A percentile compares a stretch with the other conserved stretches of the same genome.
Conservation (phyloP, 2,329 filamentous ascomycete genomes). For the Colletotrichum siamense region DNA sequence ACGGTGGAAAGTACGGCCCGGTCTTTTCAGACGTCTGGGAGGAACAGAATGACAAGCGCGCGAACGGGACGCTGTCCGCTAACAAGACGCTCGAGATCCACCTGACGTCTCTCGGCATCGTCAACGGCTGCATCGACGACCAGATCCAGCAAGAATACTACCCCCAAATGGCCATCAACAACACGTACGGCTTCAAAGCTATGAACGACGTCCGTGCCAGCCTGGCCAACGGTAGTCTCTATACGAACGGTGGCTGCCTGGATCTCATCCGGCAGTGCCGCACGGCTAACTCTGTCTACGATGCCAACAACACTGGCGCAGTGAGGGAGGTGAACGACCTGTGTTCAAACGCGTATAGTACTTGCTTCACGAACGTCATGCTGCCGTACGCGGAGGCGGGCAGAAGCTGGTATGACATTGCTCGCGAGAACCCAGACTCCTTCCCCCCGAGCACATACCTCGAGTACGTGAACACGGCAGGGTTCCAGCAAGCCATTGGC, state of each 20-base stretch:
- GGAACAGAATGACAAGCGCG: slow-evolving; percentile 64
- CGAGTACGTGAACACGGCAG: slow-evolving; percentile 68
- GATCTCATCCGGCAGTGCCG: slow-evolving; percentile 21
- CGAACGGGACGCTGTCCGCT: slow-evolving; percentile 51
- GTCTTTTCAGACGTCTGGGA: slow-evolving; percentile 65
- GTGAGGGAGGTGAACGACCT: slow-evolving; percentile 9
- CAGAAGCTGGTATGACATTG: slow-evolving; percentile 66
- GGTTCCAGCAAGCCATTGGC: slow-evolving; percentile 61
- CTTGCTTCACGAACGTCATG: slow-evolving; percentile 62
- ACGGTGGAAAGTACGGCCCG: slow-evolving; percentile 74
- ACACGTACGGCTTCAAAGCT: slow-evolving; percentile 68
- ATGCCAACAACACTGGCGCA: slow-evolving; percentile 15
- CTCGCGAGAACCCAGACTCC: slow-evolving; percentile 60
- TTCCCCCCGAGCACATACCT: slow-evolving; percentile 67
- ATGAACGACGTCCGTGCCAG: slow-evolving; percentile 37
- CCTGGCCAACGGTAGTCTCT: slow-evolving; percentile 18
- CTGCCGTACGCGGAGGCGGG: slow-evolving; percentile 60
- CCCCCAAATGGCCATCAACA: slow-evolving; percentile 60
- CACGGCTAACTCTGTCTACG: slow-evolving; percentile 14
- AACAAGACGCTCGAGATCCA: slow-evolving; percentile 64
- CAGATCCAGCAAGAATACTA: slow-evolving; percentile 64
- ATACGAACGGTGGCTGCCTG: slow-evolving; percentile 15
- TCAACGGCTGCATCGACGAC: slow-evolving; percentile 75
- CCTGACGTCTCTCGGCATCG: slow-evolving; percentile 69
- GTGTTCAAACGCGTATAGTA: slow-evolving; percentile 11